These are phyloP conservation scores for Penicillium riverlandense DNA, from an alignment of 495 filamentous ascomycete genomes.

Conservation along the genomic window DNA sequence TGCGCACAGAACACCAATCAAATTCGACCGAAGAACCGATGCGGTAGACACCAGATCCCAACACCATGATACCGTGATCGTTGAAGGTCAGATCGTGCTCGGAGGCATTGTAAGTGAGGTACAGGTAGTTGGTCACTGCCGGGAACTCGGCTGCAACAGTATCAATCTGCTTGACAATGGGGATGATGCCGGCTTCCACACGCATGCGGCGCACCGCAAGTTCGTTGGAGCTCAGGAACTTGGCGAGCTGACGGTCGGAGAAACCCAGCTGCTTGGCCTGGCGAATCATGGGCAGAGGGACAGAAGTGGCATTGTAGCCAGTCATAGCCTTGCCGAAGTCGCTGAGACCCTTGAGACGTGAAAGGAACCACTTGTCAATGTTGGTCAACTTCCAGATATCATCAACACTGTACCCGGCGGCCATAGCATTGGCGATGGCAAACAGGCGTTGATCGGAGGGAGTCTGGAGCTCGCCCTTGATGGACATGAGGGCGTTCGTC, in stretches of 20 bases:
- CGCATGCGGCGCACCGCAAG: slow-evolving; percentile 75
- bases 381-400: slow-evolving; percentile 97
- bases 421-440: slow-evolving; percentile 97
- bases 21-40: slow-evolving; percentile 98
- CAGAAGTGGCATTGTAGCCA: slow-evolving; percentile 59
- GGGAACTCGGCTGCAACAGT: slow-evolving; percentile 98
- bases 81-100: slow-evolving; percentile 80
- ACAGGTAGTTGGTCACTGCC: slow-evolving; percentile 91
- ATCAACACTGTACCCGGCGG: slow-evolving; percentile 83
- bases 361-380: slow-evolving; percentile 83
- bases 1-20: slow-evolving; percentile 98
- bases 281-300: slow-evolving; percentile 57
- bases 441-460: slow-evolving; percentile 97
- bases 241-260: slow-evolving; percentile 86
- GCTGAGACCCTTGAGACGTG: slow-evolving; percentile 80
- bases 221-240: slow-evolving; percentile 90
- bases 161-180: slow-evolving; percentile 95
- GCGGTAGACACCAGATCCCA: slow-evolving; percentile 94
- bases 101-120: slow-evolving; percentile 88
- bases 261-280: slow-evolving; percentile 91
- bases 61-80: slow-evolving; percentile 89
- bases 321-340: slow-evolving; percentile 78
- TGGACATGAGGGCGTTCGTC: slow-evolving; percentile 87
- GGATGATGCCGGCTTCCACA: slow-evolving; percentile 75
- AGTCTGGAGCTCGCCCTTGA: slow-evolving; percentile 91